phyloP scores from a whole-genome alignment of 768 basidiomycete genomes.

The Pleurotus ostreatus region DNA sequence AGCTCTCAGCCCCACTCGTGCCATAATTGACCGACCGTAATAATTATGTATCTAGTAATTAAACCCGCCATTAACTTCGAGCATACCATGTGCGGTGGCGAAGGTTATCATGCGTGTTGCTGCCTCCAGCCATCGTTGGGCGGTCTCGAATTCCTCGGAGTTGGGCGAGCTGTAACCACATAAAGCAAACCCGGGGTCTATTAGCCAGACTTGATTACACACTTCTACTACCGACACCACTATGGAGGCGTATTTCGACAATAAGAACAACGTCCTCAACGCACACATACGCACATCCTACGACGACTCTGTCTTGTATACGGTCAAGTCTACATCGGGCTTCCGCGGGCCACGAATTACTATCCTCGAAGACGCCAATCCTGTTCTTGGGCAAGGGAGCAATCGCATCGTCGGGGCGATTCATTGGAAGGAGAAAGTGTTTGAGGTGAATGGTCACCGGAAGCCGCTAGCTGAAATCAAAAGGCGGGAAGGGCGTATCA shows the following conservation, averaged over 20 bases:
- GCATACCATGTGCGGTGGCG: background rate
- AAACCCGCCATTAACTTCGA: constrained; percentile 1
- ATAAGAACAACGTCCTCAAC: constrained; percentile 44
- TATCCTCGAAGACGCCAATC: constrained; percentile 44
- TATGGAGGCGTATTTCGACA: constrained; percentile 53
- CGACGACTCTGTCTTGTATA: constrained; percentile 42
- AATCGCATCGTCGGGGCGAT: constrained; percentile 34
- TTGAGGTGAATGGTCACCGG: constrained; percentile 40
- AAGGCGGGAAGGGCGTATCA: constrained; percentile 31
- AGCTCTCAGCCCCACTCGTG: too few species aligned
- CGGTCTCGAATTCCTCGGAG: background rate
- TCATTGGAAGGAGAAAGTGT: constrained; percentile 45
- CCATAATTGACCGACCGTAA: too few species aligned
- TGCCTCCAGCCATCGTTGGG: background rate
- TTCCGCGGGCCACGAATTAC: constrained; percentile 41
- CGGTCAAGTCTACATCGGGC: constrained; percentile 38
- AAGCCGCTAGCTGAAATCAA: constrained; percentile 37
- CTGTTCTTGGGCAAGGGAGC: constrained; percentile 25
- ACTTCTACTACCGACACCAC: background rate
- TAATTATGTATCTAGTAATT: background rate
- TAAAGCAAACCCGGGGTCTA: background rate
- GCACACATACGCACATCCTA: constrained; percentile 37
- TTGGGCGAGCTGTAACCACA: background rate
- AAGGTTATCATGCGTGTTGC: background rate
- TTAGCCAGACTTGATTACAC: background rate